These are phyloP conservation scores for Euphorbia tirucalli DNA, from an alignment of 345 rosid species.

Conservation along the genomic window DNA sequence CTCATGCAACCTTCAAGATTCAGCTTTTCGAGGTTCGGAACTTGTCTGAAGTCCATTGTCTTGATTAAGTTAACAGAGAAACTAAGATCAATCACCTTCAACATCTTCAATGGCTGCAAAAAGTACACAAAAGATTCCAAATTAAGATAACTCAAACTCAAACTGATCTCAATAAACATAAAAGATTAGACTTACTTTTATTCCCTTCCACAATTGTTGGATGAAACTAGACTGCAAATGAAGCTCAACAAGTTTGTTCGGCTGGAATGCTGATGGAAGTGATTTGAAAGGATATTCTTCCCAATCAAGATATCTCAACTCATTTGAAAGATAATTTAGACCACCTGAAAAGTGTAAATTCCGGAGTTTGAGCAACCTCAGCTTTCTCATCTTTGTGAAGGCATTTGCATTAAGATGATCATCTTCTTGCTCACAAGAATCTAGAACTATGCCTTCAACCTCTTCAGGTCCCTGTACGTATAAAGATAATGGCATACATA, in stretches of 20 bases:
- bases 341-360: background rate
- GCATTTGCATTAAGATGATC: background rate
- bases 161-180: background rate
- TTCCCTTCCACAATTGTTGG: slow-evolving; percentile 7
- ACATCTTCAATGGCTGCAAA: no score
- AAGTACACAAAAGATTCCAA: no score
- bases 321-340: slow-evolving; percentile 6
- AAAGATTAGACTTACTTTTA: slow-evolving; percentile 7
- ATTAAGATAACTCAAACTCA: background rate
- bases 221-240: slow-evolving; percentile 6
- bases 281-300: slow-evolving; percentile 11
- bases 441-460: slow-evolving; percentile 16
- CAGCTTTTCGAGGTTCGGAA: no score
- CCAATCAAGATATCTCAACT: slow-evolving; percentile 16
- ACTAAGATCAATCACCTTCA: no score
- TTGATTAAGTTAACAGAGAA: no score
- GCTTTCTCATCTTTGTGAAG: slow-evolving; percentile 9
- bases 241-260: slow-evolving; percentile 17
- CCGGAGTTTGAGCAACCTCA: slow-evolving; percentile 9
- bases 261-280: slow-evolving; percentile 10
- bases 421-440: background rate
- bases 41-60: no score
- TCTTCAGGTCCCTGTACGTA: slow-evolving; percentile 18
- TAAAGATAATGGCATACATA: background rate
- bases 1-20: no score